Conservation (phyloP, 75 land plant genomes). For the Selaginella tamariscina region DNA sequence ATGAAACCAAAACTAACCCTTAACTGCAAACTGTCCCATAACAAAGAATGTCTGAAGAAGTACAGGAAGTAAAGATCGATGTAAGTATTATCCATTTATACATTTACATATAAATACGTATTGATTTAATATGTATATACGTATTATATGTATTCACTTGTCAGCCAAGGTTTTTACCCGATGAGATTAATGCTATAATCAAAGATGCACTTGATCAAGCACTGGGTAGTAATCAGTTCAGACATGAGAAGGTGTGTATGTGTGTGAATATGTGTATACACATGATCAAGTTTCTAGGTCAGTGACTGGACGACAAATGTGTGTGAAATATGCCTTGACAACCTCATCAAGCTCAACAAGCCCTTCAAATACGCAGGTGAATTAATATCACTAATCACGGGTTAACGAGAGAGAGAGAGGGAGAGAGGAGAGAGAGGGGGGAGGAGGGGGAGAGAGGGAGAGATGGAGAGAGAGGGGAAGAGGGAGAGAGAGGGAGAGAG, state of each 20-base stretch:
- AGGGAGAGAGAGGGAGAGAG: no score
- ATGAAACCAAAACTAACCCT: no score
- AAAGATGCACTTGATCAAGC: conserved; percentile 32
- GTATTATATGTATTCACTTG: no score
- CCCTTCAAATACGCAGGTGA: conserved; percentile 35
- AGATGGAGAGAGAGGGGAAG: no score
- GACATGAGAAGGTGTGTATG: conserved; percentile 29
- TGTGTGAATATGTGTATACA: neutral
- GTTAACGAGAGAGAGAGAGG: no score
- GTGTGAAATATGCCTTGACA: conserved; percentile 23
- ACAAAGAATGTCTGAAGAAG: neutral
- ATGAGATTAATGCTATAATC: conserved; percentile 26
- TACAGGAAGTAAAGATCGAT: neutral
- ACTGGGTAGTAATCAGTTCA: conserved; percentile 23
- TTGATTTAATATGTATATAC: no score
- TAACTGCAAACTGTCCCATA: no score
- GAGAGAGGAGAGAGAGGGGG: no score
- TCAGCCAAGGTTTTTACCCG: conserved; percentile 29
- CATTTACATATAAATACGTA: neutral
- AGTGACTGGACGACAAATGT: conserved; percentile 24
- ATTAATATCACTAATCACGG: neutral
- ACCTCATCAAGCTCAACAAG: conserved; percentile 22
- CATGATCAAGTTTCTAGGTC: conserved; percentile 12
- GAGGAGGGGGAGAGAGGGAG: no score
- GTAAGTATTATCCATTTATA: neutral